Conservation (phyloP, 1,139 yeast genomes). For the Lodderomyces parapsilosis region DNA sequence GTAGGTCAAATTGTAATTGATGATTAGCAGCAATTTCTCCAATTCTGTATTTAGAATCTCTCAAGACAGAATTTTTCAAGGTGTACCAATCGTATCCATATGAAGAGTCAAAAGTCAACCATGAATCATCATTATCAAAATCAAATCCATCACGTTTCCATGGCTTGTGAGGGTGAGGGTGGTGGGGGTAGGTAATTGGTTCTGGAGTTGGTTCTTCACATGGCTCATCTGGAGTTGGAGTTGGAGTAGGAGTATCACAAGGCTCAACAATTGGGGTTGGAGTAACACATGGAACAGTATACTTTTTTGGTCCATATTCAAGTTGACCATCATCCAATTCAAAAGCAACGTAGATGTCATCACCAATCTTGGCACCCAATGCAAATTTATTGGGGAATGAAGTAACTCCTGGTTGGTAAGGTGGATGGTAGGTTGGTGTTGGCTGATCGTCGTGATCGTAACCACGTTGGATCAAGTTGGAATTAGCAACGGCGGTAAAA, state of each 20-base stretch:
- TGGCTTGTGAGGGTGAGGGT: neutral
- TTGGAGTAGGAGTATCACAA: neutral
- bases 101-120: constrained; percentile 1
- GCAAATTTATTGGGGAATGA: constrained; percentile 3
- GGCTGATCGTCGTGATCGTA: neutral
- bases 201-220: constrained; percentile 1
- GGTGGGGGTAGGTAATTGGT: neutral
- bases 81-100: constrained; percentile 25
- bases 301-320: constrained; percentile 2
- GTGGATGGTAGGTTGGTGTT: neutral
- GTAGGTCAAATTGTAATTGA: constrained; percentile 48
- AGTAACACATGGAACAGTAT: constrained; percentile 1
- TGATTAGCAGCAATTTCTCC: constrained; percentile 47
- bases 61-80: constrained; percentile 47
- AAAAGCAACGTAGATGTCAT: neutral
- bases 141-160: constrained; percentile 2
- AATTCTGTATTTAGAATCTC: constrained; percentile 34
- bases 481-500: neutral
- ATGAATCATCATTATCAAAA: constrained; percentile 2
- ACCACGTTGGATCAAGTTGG: constrained; percentile 3
- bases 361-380: constrained; percentile 3
- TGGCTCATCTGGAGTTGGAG: neutral
- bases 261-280: constrained; percentile 1
- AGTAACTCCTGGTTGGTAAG: neutral
- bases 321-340: constrained; percentile 3